Evolutionary conservation across 208 protist genomes (phyloP), one percentile per base, ranked within the genome.

Genomic region (Crithidia bombi): DNA sequence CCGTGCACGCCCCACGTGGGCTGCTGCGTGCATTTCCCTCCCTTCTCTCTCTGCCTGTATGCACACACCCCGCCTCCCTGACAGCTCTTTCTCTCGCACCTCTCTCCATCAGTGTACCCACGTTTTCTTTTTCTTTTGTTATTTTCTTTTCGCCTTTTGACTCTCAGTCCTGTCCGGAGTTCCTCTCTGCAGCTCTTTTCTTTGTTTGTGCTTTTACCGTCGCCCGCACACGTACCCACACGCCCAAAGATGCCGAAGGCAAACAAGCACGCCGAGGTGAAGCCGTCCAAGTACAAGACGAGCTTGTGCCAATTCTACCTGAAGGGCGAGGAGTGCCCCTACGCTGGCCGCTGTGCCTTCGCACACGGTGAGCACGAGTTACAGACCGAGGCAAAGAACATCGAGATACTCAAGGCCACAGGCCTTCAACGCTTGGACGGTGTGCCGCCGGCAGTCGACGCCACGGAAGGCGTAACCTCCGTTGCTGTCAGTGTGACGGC

Each of bases 271-370:
- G 86, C 73, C 10, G 85, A 92, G 56, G 86, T 95, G 32, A 93
- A 95, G 72, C 90, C 87, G n/a, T 92, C 86, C 52, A 95, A 95
- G 73, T 95, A 82, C 79, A 92, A 91, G 75, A 95, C 90, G 12
- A 72, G 70, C 32, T 56, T 93, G 6, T 95, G 90, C 79, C 82
- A 90, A 55, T 90, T 82, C 78, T 95, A 81, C 50, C 6, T 74
- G 5, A 79, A 80, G 41, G 66, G 81, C 26, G 69, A 84, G 64
- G 76, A 81, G 52, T 95, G 90, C 73, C 86, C 86, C 0, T 95
- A 85, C 61, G 85, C 78, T 1, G 52, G 23, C n/a, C 83, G 80
- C 57, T 95, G 90, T 61, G 85, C 82, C 65, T 95, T 95, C 51
- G 90, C 90, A 0, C 90, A 95, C 68, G 90, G 90, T 52, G 85